A percentile compares a stretch with the other conserved stretches of the same genome.
phyloP scores from a whole-genome alignment of 371 early-diverging fungal genomes.

The Syncephalastrum monosporum region DNA sequence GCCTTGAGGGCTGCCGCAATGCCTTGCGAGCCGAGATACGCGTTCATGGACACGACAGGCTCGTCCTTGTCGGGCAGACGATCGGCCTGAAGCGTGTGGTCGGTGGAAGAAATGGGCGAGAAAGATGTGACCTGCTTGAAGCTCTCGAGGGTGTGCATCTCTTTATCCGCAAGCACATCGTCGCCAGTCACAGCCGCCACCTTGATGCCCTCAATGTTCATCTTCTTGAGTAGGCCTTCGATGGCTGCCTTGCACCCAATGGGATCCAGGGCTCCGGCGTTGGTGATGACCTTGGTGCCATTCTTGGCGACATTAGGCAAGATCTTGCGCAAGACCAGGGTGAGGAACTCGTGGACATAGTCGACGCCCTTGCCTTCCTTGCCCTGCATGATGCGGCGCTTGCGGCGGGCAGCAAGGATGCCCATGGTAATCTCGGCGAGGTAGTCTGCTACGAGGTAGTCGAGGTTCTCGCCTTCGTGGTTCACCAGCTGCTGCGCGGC shows the following conservation, averaged over 20 bases:
- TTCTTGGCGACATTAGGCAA: constrained; percentile 56
- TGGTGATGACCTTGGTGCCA: constrained; percentile 69
- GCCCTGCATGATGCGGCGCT: constrained; percentile 44
- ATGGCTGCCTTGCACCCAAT: constrained; percentile 69
- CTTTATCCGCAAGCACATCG: constrained; percentile 47
- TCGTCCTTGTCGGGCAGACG: constrained; percentile 49
- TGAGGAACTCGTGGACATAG: constrained; percentile 65
- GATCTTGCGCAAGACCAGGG: constrained; percentile 52
- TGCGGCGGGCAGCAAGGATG: constrained; percentile 62
- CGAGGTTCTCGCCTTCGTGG: constrained; percentile 63
- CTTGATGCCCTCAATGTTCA: constrained; percentile 44
- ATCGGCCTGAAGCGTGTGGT: constrained; percentile 51
- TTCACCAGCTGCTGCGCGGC: constrained; percentile 73
- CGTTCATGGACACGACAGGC: constrained; percentile 60
- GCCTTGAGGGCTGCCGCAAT: constrained; percentile 60
- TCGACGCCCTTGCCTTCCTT: constrained; percentile 56
- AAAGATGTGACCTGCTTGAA: constrained; percentile 50
- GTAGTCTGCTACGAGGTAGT: constrained; percentile 74
- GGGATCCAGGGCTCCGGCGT: constrained; percentile 76
- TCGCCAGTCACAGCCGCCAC: constrained; percentile 75
- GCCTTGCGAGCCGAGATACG: constrained; percentile 61
- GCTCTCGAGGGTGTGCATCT: constrained; percentile 22
- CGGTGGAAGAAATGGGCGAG: constrained; percentile 37
- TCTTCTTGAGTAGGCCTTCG: constrained; percentile 50
- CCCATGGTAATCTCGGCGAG: constrained; percentile 80